Evolutionary conservation across 1,284 basidiomycete species (phyloP).

Genomic region (Golubevia pallescens): DNA sequence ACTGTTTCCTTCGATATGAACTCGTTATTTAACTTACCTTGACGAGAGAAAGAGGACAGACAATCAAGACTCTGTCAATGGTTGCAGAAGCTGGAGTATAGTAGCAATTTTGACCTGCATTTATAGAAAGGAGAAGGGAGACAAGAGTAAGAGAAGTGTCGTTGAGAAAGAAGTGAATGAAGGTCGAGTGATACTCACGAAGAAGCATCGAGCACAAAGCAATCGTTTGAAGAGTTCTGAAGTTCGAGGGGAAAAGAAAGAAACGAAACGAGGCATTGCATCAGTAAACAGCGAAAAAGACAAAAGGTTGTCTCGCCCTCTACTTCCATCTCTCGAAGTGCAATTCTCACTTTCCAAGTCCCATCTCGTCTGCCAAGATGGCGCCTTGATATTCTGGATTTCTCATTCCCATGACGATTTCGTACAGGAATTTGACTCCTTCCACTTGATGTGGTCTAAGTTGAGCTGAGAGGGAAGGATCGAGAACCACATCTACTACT

Average conservation of each 20-base stretch:
- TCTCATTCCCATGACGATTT: slow-evolving; percentile 91
- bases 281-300: too few relatives aligned
- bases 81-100: slow-evolving; percentile 36
- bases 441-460: slow-evolving; percentile 90
- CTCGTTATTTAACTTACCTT: too few relatives aligned
- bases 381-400: slow-evolving; percentile 83
- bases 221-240: slow-evolving; percentile 75
- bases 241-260: neutral
- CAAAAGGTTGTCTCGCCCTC: too few relatives aligned
- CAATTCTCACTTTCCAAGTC: neutral
- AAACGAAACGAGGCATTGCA: too few relatives aligned
- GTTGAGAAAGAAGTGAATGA: slow-evolving; percentile 17
- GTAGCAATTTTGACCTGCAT: slow-evolving; percentile 38
- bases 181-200: slow-evolving; percentile 68
- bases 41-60: slow-evolving; percentile 90
- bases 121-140: neutral
- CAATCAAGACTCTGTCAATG: slow-evolving; percentile 69
- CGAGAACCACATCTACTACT: slow-evolving; percentile 87
- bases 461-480: slow-evolving; percentile 78
- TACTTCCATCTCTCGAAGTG: too few relatives aligned
- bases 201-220: slow-evolving; percentile 84
- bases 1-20: too few relatives aligned
- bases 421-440: slow-evolving; percentile 89
- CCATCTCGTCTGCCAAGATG: slow-evolving; percentile 93
- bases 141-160: slow-evolving; percentile 47